Evolutionary conservation across 1,284 basidiomycete species (phyloP), one percentile per base, ranked within the genome.

Genomic region (Salmacisia buchloeana): DNA sequence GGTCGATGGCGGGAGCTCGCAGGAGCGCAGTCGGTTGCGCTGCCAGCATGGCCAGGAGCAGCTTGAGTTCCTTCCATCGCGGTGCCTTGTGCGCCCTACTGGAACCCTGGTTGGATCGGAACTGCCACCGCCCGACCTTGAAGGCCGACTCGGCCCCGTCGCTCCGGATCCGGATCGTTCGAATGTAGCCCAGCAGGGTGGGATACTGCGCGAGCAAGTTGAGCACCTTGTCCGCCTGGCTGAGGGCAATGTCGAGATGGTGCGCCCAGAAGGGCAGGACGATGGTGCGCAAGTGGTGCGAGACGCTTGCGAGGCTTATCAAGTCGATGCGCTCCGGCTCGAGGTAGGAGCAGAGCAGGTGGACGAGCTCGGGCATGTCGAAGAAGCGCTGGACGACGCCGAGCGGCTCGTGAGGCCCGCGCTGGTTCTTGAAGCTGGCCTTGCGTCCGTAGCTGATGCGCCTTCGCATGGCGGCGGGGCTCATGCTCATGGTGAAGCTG

Each of bases 381-480:
- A 43, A n/a, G 41, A 43, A 43, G 41, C 41, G 41, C 12, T 43
- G 41, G n/a, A n/a, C n/a, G n/a, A n/a, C n/a, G n/a, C n/a, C n/a
- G n/a, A n/a, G n/a, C n/a, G n/a, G n/a, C n/a, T n/a, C n/a, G n/a
- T n/a, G n/a, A n/a, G n/a, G n/a, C n/a, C n/a, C n/a, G n/a, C n/a
- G n/a, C n/a, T n/a, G n/a, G n/a, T n/a, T n/a, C n/a, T n/a, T n/a
- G n/a, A n/a, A n/a, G n/a, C n/a, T n/a, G n/a, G n/a, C n/a, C n/a
- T n/a, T n/a, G n/a, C n/a, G n/a, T n/a, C n/a, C n/a, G n/a, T n/a
- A n/a, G n/a, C n/a, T n/a, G n/a, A n/a, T n/a, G n/a, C n/a, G n/a
- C n/a, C n/a, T n/a, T n/a, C n/a, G n/a, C n/a, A n/a, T n/a, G n/a
- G n/a, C n/a, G n/a, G n/a, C n/a, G n/a, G n/a, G n/a, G n/a, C n/a